Conservation (phyloP, 2,329 filamentous ascomycete genomes). For the Plenodomus biglobosus region DNA sequence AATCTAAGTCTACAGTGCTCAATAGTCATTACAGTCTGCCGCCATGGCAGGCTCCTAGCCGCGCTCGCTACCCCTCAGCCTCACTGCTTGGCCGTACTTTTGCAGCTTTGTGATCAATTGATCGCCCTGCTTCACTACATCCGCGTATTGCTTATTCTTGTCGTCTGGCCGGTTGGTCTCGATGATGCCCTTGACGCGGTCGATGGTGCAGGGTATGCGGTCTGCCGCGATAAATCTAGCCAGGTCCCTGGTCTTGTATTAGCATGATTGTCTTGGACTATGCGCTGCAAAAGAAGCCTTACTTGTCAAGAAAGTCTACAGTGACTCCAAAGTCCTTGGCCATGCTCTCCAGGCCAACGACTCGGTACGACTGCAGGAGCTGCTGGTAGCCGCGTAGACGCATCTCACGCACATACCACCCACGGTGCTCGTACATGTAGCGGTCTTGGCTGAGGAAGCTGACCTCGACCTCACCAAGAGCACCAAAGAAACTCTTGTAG, state of each 20-base stretch:
- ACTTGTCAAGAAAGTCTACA: conserved; percentile 94
- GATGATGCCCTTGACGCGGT: conserved; percentile 94
- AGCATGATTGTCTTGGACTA: neutral
- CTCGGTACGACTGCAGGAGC: conserved; percentile 93
- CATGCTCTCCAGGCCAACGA: conserved; percentile 97
- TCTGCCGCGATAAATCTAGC: conserved; percentile 96
- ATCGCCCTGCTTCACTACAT: conserved; percentile 96
- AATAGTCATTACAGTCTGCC: neutral
- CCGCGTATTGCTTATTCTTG: conserved; percentile 99
- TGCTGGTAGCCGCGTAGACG: conserved; percentile 94
- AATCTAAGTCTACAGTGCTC: conserved; percentile 28
- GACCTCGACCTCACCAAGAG: conserved; percentile 86
- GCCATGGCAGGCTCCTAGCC: conserved; percentile 53
- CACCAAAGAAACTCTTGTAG: conserved; percentile 91
- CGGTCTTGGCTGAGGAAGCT: conserved; percentile 92
- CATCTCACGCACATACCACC: conserved; percentile 99
- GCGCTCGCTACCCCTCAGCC: conserved; percentile 90
- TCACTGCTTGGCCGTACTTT: conserved; percentile 97
- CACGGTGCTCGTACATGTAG: conserved; percentile 92
- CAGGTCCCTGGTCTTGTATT: conserved; percentile 68
- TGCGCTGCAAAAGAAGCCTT: conserved; percentile 43
- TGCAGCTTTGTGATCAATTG: conserved; percentile 98
- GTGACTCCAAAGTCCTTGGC: conserved; percentile 95
- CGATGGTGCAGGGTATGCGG: conserved; percentile 94
- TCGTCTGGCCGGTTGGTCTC: conserved; percentile 97